Evolutionary conservation across 495 filamentous ascomycete genomes (phyloP).

Genomic region (Penicillium antarcticum): DNA sequence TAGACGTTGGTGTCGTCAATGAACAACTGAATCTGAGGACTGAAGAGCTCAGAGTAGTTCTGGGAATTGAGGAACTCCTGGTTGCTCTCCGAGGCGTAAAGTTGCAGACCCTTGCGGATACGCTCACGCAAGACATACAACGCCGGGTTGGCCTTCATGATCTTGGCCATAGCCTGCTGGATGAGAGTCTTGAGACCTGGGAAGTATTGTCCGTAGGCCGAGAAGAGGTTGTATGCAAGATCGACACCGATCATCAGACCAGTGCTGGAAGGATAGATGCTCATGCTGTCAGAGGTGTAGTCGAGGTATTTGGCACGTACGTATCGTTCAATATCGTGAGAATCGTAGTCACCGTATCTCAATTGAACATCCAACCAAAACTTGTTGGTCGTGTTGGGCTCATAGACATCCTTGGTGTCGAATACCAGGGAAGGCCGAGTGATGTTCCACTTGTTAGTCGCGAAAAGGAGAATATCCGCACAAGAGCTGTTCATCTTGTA

Average conservation of each 20-base stretch:
- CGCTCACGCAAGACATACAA: constrained; percentile 95
- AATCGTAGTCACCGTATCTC: constrained; percentile 98
- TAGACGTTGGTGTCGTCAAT: constrained; percentile 99
- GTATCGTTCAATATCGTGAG: constrained; percentile 97
- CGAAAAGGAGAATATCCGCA: constrained; percentile 96
- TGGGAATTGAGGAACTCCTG: constrained; percentile 99
- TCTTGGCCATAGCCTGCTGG: constrained; percentile 98
- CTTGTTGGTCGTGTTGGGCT: constrained; percentile 94
- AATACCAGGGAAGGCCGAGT: constrained; percentile 88
- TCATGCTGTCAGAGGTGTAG: constrained; percentile 99
- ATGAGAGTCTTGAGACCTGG: constrained; percentile 94
- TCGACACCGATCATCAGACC: constrained; percentile 99
- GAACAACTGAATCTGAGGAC: constrained; percentile 97
- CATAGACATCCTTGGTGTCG: constrained; percentile 95
- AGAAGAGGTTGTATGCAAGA: constrained; percentile 97
- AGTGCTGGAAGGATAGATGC: constrained; percentile 96
- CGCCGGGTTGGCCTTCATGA: constrained; percentile 99
- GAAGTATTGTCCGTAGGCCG: constrained; percentile 98
- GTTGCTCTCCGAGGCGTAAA: constrained; percentile 98
- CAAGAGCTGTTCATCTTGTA: constrained; percentile 99
- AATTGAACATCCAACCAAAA: constrained; percentile 99
- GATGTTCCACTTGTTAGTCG: constrained; percentile 98
- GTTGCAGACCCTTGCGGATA: constrained; percentile 96
- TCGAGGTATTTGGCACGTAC: constrained; percentile 97
- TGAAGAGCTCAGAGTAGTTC: constrained; percentile 99